Conservation (phyloP, 371 early-diverging fungal species). For the Circinella minor region DNA sequence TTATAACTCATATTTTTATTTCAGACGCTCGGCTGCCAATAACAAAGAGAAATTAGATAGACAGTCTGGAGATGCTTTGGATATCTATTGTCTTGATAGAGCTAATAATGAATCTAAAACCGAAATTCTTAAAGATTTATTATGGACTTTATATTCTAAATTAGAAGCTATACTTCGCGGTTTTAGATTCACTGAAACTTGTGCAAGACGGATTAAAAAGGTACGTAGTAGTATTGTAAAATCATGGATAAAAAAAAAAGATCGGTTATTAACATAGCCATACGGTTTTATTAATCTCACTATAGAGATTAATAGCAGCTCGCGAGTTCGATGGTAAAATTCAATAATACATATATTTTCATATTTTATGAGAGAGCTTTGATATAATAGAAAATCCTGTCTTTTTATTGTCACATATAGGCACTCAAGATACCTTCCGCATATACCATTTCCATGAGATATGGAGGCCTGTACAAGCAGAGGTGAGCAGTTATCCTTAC, state of each 20-base stretch:
- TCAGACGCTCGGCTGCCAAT: background rate
- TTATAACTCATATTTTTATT: no score
- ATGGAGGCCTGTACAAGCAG: conserved; percentile 71
- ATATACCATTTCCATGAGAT: conserved; percentile 66
- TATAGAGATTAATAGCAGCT: conserved; percentile 29
- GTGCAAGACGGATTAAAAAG: conserved; percentile 48
- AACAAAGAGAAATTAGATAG: conserved; percentile 29
- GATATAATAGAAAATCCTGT: background rate
- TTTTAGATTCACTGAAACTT: conserved; percentile 73
- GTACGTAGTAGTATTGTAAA: conserved; percentile 19
- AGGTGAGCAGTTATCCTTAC: conserved; percentile 37
- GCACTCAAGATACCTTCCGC: conserved; percentile 27
- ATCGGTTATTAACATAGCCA: background rate
- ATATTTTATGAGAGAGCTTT: no score
- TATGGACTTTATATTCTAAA: conserved; percentile 83
- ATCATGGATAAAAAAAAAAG: no score
- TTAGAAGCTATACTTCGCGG: conserved; percentile 83
- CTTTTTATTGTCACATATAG: conserved; percentile 12
- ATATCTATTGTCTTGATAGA: conserved; percentile 54
- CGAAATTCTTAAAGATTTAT: conserved; percentile 79
- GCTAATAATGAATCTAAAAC: conserved; percentile 59
- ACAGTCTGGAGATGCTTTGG: conserved; percentile 27
- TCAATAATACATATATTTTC: no score
- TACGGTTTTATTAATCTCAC: background rate
- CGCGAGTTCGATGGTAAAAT: conserved; percentile 25